phyloP scores from a whole-genome alignment of 257 asterid species.

The Ocimum tenuiflorum region DNA sequence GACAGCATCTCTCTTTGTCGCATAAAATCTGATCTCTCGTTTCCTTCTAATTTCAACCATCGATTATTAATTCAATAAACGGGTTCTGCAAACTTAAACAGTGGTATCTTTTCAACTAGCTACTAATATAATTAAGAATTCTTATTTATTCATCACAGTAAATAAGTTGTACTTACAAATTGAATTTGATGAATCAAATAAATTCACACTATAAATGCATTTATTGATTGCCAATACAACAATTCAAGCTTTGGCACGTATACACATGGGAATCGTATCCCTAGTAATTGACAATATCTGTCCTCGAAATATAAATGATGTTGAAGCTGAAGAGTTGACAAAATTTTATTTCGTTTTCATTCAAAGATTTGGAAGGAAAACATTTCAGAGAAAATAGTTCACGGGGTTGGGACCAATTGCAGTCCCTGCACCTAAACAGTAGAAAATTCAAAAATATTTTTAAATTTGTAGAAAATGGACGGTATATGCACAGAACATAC shows the following conservation, averaged over 20 bases:
- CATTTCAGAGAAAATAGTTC: not conserved
- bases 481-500: not conserved
- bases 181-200: not conserved
- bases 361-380: not conserved
- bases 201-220: not conserved
- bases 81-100: not conserved
- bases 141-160: not conserved
- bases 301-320: not conserved
- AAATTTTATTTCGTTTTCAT: constrained; percentile 14
- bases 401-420: constrained; percentile 25
- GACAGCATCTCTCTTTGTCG: not conserved
- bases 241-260: not conserved
- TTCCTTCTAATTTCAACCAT: not conserved
- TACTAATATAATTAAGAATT: too few species aligned
- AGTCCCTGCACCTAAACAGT: not conserved
- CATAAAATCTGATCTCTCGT: not conserved
- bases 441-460: not conserved
- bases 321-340: constrained; percentile 16
- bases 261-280: not conserved
- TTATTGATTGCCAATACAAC: not conserved
- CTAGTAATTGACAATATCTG: not conserved
- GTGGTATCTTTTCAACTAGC: not conserved
- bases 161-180: not conserved
- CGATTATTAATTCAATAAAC: not conserved
- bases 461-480: constrained; percentile 7